These are phyloP conservation scores for Podospora pseudoanserina DNA, from an alignment of 495 filamentous ascomycete genomes.

Conservation along the genomic window DNA sequence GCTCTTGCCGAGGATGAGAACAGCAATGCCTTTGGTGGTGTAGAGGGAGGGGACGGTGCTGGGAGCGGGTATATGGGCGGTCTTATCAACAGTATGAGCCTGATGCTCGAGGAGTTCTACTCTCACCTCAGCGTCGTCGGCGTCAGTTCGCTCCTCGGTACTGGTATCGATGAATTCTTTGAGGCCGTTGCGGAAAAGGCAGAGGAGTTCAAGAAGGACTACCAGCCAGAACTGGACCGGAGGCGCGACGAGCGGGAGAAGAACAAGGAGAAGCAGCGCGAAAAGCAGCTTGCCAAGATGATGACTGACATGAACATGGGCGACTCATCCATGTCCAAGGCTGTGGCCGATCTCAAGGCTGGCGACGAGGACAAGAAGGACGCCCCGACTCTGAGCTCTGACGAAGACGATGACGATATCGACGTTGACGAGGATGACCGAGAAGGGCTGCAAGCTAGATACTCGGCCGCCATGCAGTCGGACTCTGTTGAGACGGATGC, in stretches of 20 bases:
- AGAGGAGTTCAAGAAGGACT: slow-evolving; percentile 85
- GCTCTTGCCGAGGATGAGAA: slow-evolving; percentile 79
- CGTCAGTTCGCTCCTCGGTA: slow-evolving; percentile 89
- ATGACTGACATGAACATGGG: slow-evolving; percentile 90
- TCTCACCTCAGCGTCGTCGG: slow-evolving; percentile 85
- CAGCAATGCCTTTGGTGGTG: slow-evolving; percentile 67
- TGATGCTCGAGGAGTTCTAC: slow-evolving; percentile 98
- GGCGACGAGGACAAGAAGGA: slow-evolving; percentile 56
- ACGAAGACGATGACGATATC: slow-evolving; percentile 45
- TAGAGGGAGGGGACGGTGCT: slow-evolving; percentile 61
- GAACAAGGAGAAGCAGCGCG: slow-evolving; percentile 61
- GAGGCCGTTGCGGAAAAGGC: slow-evolving; percentile 79
- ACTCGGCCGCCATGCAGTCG: slow-evolving; percentile 54
- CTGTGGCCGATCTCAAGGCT: slow-evolving; percentile 43
- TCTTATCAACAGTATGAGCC: slow-evolving; percentile 91
- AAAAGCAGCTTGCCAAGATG: slow-evolving; percentile 81
- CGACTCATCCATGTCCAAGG: slow-evolving; percentile 31
- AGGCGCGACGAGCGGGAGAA: slow-evolving; percentile 70
- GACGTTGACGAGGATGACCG: slow-evolving; percentile 48
- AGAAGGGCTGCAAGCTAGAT: slow-evolving; percentile 60
- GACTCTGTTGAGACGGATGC: slow-evolving; percentile 50
- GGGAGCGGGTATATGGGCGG: slow-evolving; percentile 98
- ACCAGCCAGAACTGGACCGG: slow-evolving; percentile 85
- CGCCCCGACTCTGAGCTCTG: slow-evolving; percentile 39
- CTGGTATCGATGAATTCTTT: slow-evolving; percentile 91